phyloP scores from a whole-genome alignment of 2,329 filamentous ascomycete genomes.

The Colletotrichum higginsianum region DNA sequence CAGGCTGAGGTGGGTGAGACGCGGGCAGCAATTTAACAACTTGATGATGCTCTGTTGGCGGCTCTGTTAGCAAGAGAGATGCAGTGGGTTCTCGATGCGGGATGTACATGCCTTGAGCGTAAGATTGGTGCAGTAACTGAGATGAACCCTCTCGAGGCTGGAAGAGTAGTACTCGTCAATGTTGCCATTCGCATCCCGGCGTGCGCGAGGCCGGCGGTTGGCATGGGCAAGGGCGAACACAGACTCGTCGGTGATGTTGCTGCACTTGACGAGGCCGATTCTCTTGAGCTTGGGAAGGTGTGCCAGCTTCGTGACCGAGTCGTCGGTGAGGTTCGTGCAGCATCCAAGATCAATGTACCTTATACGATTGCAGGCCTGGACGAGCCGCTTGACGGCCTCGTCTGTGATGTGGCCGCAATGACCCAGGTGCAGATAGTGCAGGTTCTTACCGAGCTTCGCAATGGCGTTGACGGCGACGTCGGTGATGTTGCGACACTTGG shows the following conservation, averaged over 20 bases:
- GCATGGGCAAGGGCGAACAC: slow-evolving; percentile 87
- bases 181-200: slow-evolving; percentile 64
- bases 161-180: slow-evolving; percentile 69
- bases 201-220: slow-evolving; percentile 66
- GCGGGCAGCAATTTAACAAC: slow-evolving; percentile 90
- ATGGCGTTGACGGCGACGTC: slow-evolving; percentile 91
- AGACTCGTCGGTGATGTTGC: slow-evolving; percentile 89
- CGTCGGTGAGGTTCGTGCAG: slow-evolving; percentile 89
- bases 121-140: slow-evolving; percentile 93
- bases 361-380: slow-evolving; percentile 91
- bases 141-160: slow-evolving; percentile 91
- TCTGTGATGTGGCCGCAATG: slow-evolving; percentile 96
- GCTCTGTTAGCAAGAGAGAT: slow-evolving; percentile 16
- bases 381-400: slow-evolving; percentile 85
- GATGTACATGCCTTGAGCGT: slow-evolving; percentile 78
- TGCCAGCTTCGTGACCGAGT: slow-evolving; percentile 87
- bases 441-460: slow-evolving; percentile 90
- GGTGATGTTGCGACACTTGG: slow-evolving; percentile 94
- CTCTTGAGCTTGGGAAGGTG: slow-evolving; percentile 92
- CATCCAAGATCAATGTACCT: slow-evolving; percentile 98
- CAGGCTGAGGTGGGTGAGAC: slow-evolving; percentile 92
- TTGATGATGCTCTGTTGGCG: slow-evolving; percentile 83
- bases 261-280: slow-evolving; percentile 95
- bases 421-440: slow-evolving; percentile 96
- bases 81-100: not conserved